Conservation (phyloP, 495 filamentous ascomycete species). For the Hypoxylon rickii region DNA sequence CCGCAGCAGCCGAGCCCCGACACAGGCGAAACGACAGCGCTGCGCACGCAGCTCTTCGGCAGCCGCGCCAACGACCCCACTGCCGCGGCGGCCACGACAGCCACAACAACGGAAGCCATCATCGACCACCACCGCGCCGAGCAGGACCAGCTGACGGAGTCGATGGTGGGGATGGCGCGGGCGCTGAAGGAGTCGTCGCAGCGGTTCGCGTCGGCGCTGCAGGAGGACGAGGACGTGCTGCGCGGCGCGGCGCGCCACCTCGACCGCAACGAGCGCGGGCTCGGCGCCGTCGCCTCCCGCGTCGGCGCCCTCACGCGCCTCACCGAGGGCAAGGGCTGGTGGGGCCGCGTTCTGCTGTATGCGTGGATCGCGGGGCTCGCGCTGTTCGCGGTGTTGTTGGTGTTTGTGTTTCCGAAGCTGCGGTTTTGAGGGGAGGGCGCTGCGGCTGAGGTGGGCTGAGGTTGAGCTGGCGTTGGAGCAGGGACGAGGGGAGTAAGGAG, state of each 20-base stretch:
- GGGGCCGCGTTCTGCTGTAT: slow-evolving; percentile 83
- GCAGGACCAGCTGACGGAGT: slow-evolving; percentile 82
- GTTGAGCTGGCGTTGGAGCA: no score
- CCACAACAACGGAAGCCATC: slow-evolving; percentile 65
- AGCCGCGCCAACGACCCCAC: slow-evolving; percentile 21
- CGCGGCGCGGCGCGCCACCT: slow-evolving; percentile 71
- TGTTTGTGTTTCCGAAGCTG: slow-evolving; percentile 82
- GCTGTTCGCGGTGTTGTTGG: slow-evolving; percentile 72
- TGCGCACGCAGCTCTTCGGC: slow-evolving; percentile 46
- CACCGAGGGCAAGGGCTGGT: slow-evolving; percentile 87
- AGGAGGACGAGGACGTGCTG: slow-evolving; percentile 72
- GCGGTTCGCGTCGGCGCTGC: slow-evolving; percentile 70
- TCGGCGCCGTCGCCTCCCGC: slow-evolving; percentile 71
- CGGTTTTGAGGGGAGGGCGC: no score
- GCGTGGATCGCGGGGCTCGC: slow-evolving; percentile 79
- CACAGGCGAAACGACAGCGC: slow-evolving; percentile 31
- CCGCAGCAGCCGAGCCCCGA: slow-evolving; percentile 21
- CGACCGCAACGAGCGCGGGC: slow-evolving; percentile 71
- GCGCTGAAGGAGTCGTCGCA: slow-evolving; percentile 76
- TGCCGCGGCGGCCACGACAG: slow-evolving; percentile 38
- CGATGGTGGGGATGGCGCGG: slow-evolving; percentile 75
- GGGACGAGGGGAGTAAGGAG: no score
- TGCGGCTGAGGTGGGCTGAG: no score
- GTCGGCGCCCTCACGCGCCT: slow-evolving; percentile 76
- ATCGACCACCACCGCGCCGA: slow-evolving; percentile 75